These are phyloP conservation scores for Nannizziopsis arthrosporioides DNA, from an alignment of 2,329 filamentous ascomycete genomes.

Conservation along the genomic window DNA sequence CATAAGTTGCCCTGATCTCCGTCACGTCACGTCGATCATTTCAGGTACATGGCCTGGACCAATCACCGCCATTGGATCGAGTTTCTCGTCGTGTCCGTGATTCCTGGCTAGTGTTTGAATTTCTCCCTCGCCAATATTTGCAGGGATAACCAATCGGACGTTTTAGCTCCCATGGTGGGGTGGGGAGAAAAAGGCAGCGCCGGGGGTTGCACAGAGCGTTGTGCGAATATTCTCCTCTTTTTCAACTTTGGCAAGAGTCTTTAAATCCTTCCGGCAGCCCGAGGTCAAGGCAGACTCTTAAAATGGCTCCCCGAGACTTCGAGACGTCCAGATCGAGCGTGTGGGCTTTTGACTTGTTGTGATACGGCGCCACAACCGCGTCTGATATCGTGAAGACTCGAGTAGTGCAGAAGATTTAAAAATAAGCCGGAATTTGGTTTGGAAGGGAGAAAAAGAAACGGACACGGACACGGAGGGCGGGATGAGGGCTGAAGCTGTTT, in stretches of 20 bases:
- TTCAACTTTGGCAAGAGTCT: no score
- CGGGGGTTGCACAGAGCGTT: neutral
- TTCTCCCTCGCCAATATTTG: neutral
- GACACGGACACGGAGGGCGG: neutral
- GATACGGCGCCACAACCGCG: neutral
- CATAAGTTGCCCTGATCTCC: slow-evolving; percentile 10
- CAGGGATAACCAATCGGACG: slow-evolving; percentile 9
- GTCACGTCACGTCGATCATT: slow-evolving; percentile 10
- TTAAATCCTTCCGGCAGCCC: no score
- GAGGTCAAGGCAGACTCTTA: no score
- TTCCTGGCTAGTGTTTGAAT: neutral
- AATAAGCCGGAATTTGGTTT: neutral
- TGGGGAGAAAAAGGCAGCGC: neutral
- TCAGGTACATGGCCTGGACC: slow-evolving; percentile 6
- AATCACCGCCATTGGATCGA: neutral
- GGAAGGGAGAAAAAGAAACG: neutral
- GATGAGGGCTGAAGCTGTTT: neutral
- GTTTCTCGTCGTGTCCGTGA: slow-evolving; percentile 4
- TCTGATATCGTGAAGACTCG: neutral
- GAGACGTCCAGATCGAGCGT: neutral
- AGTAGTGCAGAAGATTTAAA: neutral
- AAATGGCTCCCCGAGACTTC: no score
- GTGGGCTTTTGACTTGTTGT: neutral
- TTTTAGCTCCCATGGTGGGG: neutral
- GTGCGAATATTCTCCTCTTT: neutral